These are phyloP conservation scores for Ceratobasidium sp. DNA, from an alignment of 1,284 basidiomycete species.

Conservation along the genomic window DNA sequence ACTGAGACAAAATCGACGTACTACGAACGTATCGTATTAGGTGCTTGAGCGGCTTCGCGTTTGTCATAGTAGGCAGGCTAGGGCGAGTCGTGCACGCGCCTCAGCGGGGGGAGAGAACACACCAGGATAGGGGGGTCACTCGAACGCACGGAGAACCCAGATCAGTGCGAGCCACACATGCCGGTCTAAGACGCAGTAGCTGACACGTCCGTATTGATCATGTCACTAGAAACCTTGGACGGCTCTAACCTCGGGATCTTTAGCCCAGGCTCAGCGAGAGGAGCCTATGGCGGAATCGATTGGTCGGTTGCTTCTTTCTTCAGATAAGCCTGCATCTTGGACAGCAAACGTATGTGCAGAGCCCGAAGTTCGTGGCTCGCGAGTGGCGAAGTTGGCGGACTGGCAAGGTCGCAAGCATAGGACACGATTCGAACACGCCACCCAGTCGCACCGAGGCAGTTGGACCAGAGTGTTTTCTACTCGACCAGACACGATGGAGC, in stretches of 20 bases:
- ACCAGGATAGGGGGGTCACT: slow-evolving; percentile 3
- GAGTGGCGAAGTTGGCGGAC: slow-evolving; percentile 25
- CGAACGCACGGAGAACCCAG: not conserved
- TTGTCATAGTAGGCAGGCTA: slow-evolving; percentile 13
- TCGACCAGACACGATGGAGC: slow-evolving; percentile 3
- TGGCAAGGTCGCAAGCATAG: not conserved
- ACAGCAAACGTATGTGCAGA: slow-evolving; percentile 10
- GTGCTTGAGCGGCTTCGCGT: not conserved
- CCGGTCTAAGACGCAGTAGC: slow-evolving; percentile 4
- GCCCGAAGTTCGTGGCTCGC: slow-evolving; percentile 16
- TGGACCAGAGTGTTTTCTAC: slow-evolving; percentile 31
- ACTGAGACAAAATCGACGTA: slow-evolving; percentile 15
- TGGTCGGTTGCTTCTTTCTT: not conserved
- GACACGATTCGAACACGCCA: not conserved
- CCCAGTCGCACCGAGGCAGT: not conserved
- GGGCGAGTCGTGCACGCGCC: slow-evolving; percentile 10
- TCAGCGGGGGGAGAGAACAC: not conserved
- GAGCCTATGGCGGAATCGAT: not conserved
- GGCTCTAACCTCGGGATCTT: slow-evolving; percentile 11
- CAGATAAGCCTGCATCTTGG: slow-evolving; percentile 30
- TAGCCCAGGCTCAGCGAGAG: slow-evolving; percentile 14
- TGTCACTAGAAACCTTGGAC: slow-evolving; percentile 2
- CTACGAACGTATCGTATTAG: slow-evolving; percentile 22
- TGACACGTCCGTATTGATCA: no score
- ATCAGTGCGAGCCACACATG: slow-evolving; percentile 18